Percentiles rank a stretch among this genome's conserved stretches.
These are phyloP conservation scores for Starmera caribaea DNA, from an alignment of 805 yeast species.

Conservation along the genomic window DNA sequence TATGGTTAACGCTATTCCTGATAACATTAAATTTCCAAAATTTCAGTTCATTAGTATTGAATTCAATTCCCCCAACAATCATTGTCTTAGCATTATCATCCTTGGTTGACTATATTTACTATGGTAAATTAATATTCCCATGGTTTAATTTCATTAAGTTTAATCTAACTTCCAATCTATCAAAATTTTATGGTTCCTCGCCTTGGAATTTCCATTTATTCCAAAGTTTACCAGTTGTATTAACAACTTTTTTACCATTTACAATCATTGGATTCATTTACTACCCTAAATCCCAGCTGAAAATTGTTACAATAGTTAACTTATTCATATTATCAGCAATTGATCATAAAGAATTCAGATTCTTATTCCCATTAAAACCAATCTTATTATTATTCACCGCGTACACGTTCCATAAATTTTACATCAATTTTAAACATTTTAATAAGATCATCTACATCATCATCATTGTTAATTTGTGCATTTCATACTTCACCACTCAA, in stretches of 20 bases:
- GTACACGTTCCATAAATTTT: conserved; percentile 14
- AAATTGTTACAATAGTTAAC: conserved; percentile 31
- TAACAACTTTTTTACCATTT: conserved; percentile 59
- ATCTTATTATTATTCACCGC: conserved; percentile 47
- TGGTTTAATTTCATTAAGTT: conserved; percentile 62
- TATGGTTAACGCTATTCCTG: conserved; percentile 44
- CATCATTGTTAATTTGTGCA: conserved; percentile 27
- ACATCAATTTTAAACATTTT: conserved; percentile 10
- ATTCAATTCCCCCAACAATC: conserved; percentile 15
- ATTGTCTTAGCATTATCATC: conserved; percentile 28
- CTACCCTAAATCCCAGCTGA: conserved; percentile 16
- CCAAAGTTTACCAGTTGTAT: conserved; percentile 75
- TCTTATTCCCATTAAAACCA: conserved; percentile 81
- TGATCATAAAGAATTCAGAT: conserved; percentile 85
- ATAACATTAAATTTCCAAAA: conserved; percentile 4
- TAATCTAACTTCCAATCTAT: conserved; percentile 63
- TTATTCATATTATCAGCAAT: conserved; percentile 51
- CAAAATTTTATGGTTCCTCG: conserved; percentile 77
- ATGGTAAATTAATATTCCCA: conserved; percentile 50
- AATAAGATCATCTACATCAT: conserved; percentile 10
- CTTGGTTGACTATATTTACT: conserved; percentile 50
- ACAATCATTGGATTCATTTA: conserved; percentile 33
- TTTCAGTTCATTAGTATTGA: conserved; percentile 8
- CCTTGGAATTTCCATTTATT: conserved; percentile 77
- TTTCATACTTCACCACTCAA: conserved; percentile 46